Percentiles rank a stretch among this genome's conserved stretches.
Conservation (phyloP, 2,329 filamentous ascomycete species). For the Calonectria multiphialidica region DNA sequence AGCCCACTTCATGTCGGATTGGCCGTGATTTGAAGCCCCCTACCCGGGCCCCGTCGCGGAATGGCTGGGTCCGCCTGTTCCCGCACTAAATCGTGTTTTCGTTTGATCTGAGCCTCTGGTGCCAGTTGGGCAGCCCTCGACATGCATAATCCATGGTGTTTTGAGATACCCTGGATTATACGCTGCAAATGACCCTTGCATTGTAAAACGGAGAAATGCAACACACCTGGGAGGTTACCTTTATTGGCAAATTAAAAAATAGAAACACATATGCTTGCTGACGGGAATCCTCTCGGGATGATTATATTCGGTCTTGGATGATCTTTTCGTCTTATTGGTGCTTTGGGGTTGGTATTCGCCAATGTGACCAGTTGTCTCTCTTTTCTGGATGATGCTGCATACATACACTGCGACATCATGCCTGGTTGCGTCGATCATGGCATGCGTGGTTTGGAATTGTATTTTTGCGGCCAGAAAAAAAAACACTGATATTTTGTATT, state of each 20-base stretch:
- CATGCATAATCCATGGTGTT: not conserved
- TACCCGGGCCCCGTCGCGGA: slow-evolving; percentile 9
- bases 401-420: not conserved
- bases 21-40: not conserved
- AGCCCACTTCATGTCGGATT: not conserved
- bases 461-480: not conserved
- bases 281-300: not conserved
- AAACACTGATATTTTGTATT: not conserved
- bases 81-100: not conserved
- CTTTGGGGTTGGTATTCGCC: not conserved
- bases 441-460: not conserved
- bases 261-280: not conserved
- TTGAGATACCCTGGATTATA: not conserved
- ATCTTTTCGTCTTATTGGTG: not conserved
- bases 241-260: not conserved
- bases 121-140: not conserved
- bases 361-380: not conserved
- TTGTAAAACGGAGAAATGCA: not conserved
- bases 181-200: not conserved
- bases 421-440: not conserved
- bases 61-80: not conserved
- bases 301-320: not conserved
- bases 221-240: not conserved
- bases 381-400: not conserved
- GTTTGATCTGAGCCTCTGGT: not conserved